phyloP scores from a whole-genome alignment of 495 filamentous ascomycete species.

The Neurospora terricola region DNA sequence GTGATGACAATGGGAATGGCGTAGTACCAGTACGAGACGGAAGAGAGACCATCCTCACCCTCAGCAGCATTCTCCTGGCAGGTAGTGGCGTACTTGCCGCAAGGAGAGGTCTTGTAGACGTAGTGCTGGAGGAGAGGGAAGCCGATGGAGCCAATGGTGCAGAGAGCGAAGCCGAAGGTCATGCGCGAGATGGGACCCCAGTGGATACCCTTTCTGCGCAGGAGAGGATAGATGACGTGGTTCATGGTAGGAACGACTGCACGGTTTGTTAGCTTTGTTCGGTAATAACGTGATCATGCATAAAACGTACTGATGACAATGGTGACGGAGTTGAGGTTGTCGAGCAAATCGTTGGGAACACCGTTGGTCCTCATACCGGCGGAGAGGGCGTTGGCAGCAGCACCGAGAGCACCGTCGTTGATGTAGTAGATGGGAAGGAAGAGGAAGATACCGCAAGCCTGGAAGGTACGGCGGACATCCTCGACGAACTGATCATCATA shows the following conservation, averaged over 20 bases:
- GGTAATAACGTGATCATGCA: background rate
- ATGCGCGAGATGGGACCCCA: constrained; percentile 66
- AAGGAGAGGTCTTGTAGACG: constrained; percentile 50
- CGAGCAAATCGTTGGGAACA: constrained; percentile 61
- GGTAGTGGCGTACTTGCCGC: constrained; percentile 34
- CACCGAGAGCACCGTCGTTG: constrained; percentile 36
- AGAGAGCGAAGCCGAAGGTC: constrained; percentile 58
- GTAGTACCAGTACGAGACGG: constrained; percentile 31
- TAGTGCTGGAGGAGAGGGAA: constrained; percentile 61
- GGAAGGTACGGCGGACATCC: constrained; percentile 40
- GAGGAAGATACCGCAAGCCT: constrained; percentile 42
- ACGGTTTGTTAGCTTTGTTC: constrained; percentile 5
- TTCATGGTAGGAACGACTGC: constrained; percentile 59
- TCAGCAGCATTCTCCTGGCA: constrained; percentile 27
- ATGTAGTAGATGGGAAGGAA: constrained; percentile 58
- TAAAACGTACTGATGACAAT: constrained; percentile 46
- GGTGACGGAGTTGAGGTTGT: constrained; percentile 61
- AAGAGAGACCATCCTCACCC: constrained; percentile 33
- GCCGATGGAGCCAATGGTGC: constrained; percentile 48
- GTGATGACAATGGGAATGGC: constrained; percentile 36
- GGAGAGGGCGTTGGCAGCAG: constrained; percentile 42
- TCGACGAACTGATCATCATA: constrained; percentile 43
- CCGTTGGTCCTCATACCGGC: constrained; percentile 53
- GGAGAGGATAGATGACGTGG: constrained; percentile 54
- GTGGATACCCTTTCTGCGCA: constrained; percentile 51